Evolutionary conservation across 1,284 basidiomycete genomes (phyloP), one percentile per base, ranked within the genome.

Genomic region (Cutaneotrichosporon sp.): DNA sequence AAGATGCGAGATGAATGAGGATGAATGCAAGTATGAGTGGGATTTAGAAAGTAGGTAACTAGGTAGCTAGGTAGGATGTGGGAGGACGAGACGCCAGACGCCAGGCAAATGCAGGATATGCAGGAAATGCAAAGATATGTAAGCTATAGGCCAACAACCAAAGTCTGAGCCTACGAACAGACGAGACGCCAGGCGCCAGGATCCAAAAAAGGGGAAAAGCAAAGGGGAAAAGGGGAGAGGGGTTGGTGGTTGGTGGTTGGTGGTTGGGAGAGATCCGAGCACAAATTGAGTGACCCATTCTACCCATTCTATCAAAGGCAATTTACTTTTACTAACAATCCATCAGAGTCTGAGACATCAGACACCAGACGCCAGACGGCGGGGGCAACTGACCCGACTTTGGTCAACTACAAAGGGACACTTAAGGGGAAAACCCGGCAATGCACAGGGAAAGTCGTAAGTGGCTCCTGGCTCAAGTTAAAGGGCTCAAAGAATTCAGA

Each of bases 311-410:
- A 1, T 26, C 26, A 26, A 26, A 26, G 26, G 26, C 26, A 26
- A 26, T 26, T 26, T 26, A 26, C 26, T 26, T 26, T 26, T 26
- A 26, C 26, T 26, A 26, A 26, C 26, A 26, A 3, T 26, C 26
- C 26, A 26, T 26, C 26, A 36, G 34, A 36, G 34, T 36, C 34
- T 32, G 30, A 53, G 51, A 53, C 49, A 22, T 21, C 49, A 51
- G 49, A 51, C 51, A 31, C 51, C 51, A 53, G 51, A 53, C 51
- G 31, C 30, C 50, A 51, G 50, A 51, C 50, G 18, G 31, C 26
- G 31, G 51, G 26, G 51, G 51, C 50, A 42, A 42, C 5, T 18
- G 40, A 42, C 40, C 10, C 40, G 13, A 18, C 16, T 9, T 18
- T 5, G 42, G 8, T 18, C 6, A n/a, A n/a, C 16, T 9, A 5